phyloP scores from a whole-genome alignment of 1,139 yeast species.

The Hansenula lynferdii region DNA sequence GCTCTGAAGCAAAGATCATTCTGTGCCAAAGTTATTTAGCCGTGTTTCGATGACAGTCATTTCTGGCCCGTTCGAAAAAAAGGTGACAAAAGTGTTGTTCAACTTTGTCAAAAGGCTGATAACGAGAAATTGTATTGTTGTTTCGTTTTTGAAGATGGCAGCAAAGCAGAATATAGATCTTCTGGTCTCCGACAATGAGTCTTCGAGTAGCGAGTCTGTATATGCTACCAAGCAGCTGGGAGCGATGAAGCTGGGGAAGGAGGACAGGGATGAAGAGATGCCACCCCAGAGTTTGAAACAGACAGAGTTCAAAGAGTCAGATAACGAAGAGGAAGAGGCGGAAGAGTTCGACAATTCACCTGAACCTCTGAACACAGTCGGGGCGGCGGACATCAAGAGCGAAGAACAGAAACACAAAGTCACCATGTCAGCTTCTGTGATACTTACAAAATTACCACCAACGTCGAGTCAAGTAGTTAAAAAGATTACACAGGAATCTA shows the following conservation, averaged over 20 bases:
- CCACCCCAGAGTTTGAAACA: background rate
- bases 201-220: background rate
- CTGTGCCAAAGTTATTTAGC: too few species aligned
- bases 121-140: too few species aligned
- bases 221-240: background rate
- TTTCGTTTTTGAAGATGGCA: too few species aligned
- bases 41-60: too few species aligned
- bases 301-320: background rate
- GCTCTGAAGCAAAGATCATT: too few species aligned
- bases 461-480: background rate
- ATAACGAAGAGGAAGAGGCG: background rate
- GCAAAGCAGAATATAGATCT: background rate
- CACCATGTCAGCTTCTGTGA: conserved; percentile 22
- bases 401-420: conserved; percentile 14
- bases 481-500: conserved; percentile 4
- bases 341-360: background rate
- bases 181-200: conserved; percentile 2
- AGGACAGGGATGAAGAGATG: background rate
- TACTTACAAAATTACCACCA: conserved; percentile 20
- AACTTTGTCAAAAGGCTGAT: too few species aligned
- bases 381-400: background rate
- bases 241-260: background rate
- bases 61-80: too few species aligned
- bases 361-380: background rate
- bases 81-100: background rate